Evolutionary conservation across 2,329 filamentous ascomycete genomes (phyloP), one percentile per base, ranked within the genome.

Genomic region (Sporothrix luriei): DNA sequence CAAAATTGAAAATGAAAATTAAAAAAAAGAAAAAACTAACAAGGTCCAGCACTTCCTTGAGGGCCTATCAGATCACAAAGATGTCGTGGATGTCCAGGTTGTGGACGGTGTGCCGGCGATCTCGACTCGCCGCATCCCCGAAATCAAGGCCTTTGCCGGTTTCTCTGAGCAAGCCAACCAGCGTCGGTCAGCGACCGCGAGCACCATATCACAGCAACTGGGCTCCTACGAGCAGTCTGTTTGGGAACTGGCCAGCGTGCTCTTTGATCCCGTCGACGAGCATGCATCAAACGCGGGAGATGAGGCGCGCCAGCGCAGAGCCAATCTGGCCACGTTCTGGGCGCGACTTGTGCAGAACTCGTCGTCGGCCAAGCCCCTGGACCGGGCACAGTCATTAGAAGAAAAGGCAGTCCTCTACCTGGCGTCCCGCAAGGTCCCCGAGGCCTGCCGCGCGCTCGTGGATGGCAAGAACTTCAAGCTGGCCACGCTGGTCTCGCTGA

Each of bases 371-470:
- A 84, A 82, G 57, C 82, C 83, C 29, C 82, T 88, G 43, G 83
- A 85, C 38, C 82, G 88, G 73, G 88, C 89, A 2, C 81, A 83
- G 61, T 88, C 88, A 0, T 81, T 84, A 1, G 94, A 97, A 76
- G 93, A 97, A 77, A 93, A 92, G 77, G 94, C 94, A 0, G 84
- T 99, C 70, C 87, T 91, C 24, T 87, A 90, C 72, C 84, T 99
- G 9, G 91, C 92, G 21, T 90, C 89, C 10, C 90, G 96, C 76
- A 89, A 91, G 59, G 82, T 97, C 64, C 84, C 89, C 6, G 92
- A 97, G 71, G 95, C 95, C 13, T 97, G 94, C 80, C 90, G 90
- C 73, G 83, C 89, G 70, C 85, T 99, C 6, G 79, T 94, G 7
- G 88, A 90, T 33, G 90, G 89, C 73, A 89, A 89, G 73, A 88